These are phyloP conservation scores for Pseudohyphozyma bogoriensis DNA, from an alignment of 768 basidiomycete species.

Conservation along the genomic window DNA sequence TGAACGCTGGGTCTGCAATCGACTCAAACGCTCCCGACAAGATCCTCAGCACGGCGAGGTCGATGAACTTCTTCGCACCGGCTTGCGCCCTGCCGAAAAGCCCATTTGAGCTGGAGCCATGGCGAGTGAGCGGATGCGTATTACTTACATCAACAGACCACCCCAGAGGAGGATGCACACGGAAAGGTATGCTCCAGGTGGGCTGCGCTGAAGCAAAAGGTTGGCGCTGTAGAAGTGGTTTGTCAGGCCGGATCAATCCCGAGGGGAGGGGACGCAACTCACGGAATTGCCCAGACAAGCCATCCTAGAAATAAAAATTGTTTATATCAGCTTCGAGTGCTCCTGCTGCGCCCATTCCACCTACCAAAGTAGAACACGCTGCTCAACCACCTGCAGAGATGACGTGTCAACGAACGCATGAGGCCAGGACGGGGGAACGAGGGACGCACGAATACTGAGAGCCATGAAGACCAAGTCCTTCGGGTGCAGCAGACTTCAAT, in stretches of 20 bases:
- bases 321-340: no score
- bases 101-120: no score
- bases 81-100: neutral
- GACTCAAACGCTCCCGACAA: slow-evolving; percentile 24
- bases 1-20: slow-evolving; percentile 21
- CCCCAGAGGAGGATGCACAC: slow-evolving; percentile 18
- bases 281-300: slow-evolving; percentile 18
- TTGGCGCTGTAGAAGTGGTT: no score
- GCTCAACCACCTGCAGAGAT: slow-evolving; percentile 11
- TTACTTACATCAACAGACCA: neutral
- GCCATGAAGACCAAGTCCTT: neutral
- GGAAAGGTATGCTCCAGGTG: slow-evolving; percentile 7
- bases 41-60: slow-evolving; percentile 8
- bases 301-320: no score
- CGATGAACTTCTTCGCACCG: slow-evolving; percentile 11
- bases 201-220: slow-evolving; percentile 17
- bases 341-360: no score
- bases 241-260: no score
- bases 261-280: no score
- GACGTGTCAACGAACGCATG: neutral
- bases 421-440: neutral
- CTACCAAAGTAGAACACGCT: slow-evolving; percentile 23
- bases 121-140: no score
- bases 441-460: neutral
- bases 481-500: neutral